A percentile compares a stretch with the other conserved stretches of the same genome.
phyloP scores from a whole-genome alignment of 352 stramenopile species.

The Globisporangium acanthophoron region DNA sequence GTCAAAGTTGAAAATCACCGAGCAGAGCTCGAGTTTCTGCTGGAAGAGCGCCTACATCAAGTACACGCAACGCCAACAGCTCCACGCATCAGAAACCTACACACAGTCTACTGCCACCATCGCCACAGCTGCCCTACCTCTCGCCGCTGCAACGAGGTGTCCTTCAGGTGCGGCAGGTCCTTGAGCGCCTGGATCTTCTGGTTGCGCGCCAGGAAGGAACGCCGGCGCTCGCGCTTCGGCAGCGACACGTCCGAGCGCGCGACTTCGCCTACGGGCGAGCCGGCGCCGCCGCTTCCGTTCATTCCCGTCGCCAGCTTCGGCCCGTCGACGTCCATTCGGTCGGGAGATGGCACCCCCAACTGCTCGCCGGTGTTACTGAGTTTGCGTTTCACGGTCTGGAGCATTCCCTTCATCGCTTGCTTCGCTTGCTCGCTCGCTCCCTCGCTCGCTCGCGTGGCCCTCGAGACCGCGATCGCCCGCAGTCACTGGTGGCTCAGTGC shows the following conservation, averaged over 20 bases:
- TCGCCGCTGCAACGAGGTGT: conserved; percentile 77
- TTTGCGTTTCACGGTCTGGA: conserved; percentile 87
- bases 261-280: conserved; percentile 62
- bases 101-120: no score
- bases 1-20: conserved; percentile 96
- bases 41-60: conserved; percentile 91
- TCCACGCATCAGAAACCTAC: background rate
- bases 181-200: conserved; percentile 86
- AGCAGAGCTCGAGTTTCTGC: conserved; percentile 95
- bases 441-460: background rate
- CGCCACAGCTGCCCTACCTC: conserved; percentile 21
- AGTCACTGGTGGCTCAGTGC: background rate
- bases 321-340: conserved; percentile 61
- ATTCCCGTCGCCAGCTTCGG: conserved; percentile 19
- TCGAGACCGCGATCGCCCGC: background rate
- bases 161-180: conserved; percentile 80
- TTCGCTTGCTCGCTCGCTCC: background rate
- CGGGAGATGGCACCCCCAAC: conserved; percentile 38
- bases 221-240: conserved; percentile 73
- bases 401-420: conserved; percentile 79
- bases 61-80: background rate
- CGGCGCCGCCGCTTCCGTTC: conserved; percentile 11
- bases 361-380: conserved; percentile 81
- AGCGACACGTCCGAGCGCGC: conserved; percentile 78
- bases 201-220: conserved; percentile 79